Base-by-base conservation (phyloP, 2,329 filamentous ascomycete genomes). In the Venturia effusa region DNA sequence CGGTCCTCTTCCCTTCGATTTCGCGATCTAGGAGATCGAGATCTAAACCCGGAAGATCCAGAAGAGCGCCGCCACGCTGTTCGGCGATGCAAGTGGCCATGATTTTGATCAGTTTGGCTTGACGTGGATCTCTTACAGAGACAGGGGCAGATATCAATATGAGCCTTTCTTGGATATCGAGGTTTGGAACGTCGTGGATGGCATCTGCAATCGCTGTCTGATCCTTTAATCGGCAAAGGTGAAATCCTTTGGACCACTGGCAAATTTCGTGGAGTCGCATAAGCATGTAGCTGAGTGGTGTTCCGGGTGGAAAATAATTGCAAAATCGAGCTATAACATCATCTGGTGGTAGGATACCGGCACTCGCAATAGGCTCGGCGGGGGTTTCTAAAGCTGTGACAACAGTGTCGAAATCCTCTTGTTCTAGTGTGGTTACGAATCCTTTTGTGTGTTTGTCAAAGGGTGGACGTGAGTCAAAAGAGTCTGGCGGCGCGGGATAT, bases 251-350 rank as follows among this genome's bases (percentile, higher is more conserved):
- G 62, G 87, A 83, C 11, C 89, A 77, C 34, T 80, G 78, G 1
- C 85, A 83, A 10, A 93, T 80, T 64, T 91, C 87, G 66, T 88
- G 81, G 60, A 97, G 79, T 2, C 89, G 88, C 66, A 87, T 80
- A 64, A 97, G 75, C 65, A 97, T 86, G 71, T 92, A 96, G 67
- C 86, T 88, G 68, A 97, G 88, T 0, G 92, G 90, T 0, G 90
- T 92, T 6, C 83, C 82, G 0, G 85, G 83, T 0, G 92, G 90
- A 69, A 96, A 96, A 71, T 93, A 94, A 2, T 84, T 82, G 1
- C 89, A 83, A 71, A 97, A 94, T 8, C 84, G 83, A 71, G 94
- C 85, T 40, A 96, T 78, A 2, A 91, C 81, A 32, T 81, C 74
- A 1, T 84, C 80, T 0, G 92, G 89, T 4, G 93, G 90, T 60